Evolutionary conservation across 257 asterid genomes (phyloP), one percentile per base, ranked within the genome.

Genomic region (Solanum pimpinellifolium): DNA sequence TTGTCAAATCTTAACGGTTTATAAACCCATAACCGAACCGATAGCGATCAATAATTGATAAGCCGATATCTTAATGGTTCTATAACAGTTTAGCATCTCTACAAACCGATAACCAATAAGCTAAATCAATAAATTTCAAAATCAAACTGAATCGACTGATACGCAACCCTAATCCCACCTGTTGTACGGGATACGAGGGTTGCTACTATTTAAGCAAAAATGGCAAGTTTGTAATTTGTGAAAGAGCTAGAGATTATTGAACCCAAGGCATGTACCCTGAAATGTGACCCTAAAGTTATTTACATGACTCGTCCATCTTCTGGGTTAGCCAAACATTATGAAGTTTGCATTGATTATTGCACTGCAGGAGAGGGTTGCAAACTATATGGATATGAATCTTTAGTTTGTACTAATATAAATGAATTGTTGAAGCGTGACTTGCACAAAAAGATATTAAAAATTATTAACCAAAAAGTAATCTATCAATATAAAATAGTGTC

Each of bases 241-340:
- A 62, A 10, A 9, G 49, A 44, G 33, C 33, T 31, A 31, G 13
- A 11, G 49, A 10, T 13, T 10, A 44, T 11, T 44, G 49, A 11
- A 46, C 15, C 15, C 15, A 87, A 42, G 59, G 2, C 18, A 3
- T 81, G 89, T 84, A 88, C 89, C 2, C 11, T 6, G 16, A 13
- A 66, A 47, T 89, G 91, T 89, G 21, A 65, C 5, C 21, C 4
- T 9, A 31, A 9, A 44, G 73, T 27, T 56, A 65, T 23, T 59
- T 84, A 84, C 86, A 89, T 85, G 85, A 78, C 70, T 16, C 87
- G 91, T 84, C 91, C 91, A 14, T 39, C 66, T 5, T 87, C 14
- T 72, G 27, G 27, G 47, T 20, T 59, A 29, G 52, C 75, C 27
- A 83, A 89, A 7, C 5, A 78, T 7, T 4, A 2, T 14, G 87